Base-by-base conservation (phyloP, 2,329 filamentous ascomycete species). In the Knufia fluminis region DNA sequence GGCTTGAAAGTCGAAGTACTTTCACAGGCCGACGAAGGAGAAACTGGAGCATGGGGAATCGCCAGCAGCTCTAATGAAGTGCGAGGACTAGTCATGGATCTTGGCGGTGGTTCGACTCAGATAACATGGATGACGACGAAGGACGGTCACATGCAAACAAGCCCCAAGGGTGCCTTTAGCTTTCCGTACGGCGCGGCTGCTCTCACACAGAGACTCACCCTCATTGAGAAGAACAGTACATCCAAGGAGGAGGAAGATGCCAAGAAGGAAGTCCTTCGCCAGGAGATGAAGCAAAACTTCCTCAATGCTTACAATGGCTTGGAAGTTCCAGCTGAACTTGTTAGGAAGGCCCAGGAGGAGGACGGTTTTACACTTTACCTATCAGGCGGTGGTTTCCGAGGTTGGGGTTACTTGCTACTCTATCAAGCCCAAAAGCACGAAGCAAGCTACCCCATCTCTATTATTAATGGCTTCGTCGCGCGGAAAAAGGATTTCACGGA, bases 341-440 rank as follows among this genome's bases (percentile, higher is more conserved):
- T 70, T 1, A 61, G 74, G 16, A 58, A 64, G n/a, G 70, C 71
- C 7, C 62, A 68, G 22, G 59, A 63, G 2, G 58, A 70, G 1
- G 71, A 70, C 1, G 76, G 76, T 3, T 73, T 88, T 52, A 79
- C 84, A 36, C 71, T 95, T 4, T 95, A 90, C 63, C 80, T 96
- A 51, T 94, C 86, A 53, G 90, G 89, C 39, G 90, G 89, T 17
- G 90, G 90, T 0, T 94, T 95, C 62, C 75, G 90, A 36, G 90
- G 89, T 14, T 95, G 92, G 73, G 89, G 89, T 7, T 92, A 87
- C 66, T 80, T 94, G 61, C 74, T 95, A 45, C 88, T 94, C 82
- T 81, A 84, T 62, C 76, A 79, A 57, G 85, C 90, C 59, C 67
- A 73, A 8, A 76, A 86, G 40, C 71, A 77, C 49, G 86, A 86